Conservation (phyloP, 2,329 filamentous ascomycete genomes). For the Xylaria sp. region DNA sequence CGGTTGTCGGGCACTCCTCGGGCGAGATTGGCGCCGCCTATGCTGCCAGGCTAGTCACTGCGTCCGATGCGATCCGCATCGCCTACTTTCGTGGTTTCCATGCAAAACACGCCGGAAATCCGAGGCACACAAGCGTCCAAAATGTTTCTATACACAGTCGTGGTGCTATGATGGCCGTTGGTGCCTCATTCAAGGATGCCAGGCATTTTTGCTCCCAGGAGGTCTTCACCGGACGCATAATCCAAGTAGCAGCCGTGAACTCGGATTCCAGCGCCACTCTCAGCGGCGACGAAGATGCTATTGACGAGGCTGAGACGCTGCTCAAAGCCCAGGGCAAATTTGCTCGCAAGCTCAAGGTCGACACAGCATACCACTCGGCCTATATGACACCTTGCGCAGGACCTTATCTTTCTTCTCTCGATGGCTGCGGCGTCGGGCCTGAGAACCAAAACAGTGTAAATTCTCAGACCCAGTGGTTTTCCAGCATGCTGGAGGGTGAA, state of each 20-base stretch:
- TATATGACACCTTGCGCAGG: conserved; percentile 49
- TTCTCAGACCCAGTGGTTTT: not conserved
- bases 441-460: too few relatives aligned
- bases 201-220: conserved; percentile 38
- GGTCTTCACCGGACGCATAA: conserved; percentile 45
- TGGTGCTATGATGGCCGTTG: conserved; percentile 63
- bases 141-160: too few relatives aligned
- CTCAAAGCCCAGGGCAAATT: conserved; percentile 45
- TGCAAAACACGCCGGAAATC: conserved; percentile 41
- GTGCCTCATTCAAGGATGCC: conserved; percentile 52
- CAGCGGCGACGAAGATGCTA: conserved; percentile 48
- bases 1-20: conserved; percentile 47
- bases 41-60: conserved; percentile 57
- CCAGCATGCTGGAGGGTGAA: not conserved
- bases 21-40: conserved; percentile 61
- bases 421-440: not conserved
- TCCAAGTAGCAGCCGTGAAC: conserved; percentile 51
- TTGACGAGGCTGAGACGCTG: conserved; percentile 43
- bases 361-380: conserved; percentile 56
- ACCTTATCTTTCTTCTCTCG: conserved; percentile 40
- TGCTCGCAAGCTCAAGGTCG: conserved; percentile 50
- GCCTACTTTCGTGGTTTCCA: conserved; percentile 59
- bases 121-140: too few relatives aligned
- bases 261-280: conserved; percentile 53
- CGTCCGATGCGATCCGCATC: conserved; percentile 55